Evolutionary conservation across 495 filamentous ascomycete species (phyloP).

Genomic region (Aspergillus sparsus): DNA sequence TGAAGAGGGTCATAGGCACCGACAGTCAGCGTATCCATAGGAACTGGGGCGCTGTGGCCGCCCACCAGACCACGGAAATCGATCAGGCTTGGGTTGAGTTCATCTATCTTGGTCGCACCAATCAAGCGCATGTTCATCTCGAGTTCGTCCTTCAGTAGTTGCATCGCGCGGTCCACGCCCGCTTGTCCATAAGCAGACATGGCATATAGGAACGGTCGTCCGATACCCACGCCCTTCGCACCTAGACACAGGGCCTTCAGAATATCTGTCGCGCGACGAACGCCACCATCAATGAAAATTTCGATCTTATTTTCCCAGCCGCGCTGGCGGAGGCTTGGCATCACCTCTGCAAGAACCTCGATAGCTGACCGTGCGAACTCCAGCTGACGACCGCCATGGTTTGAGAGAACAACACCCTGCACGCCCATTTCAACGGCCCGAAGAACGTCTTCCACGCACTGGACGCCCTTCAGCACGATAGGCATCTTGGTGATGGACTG

Average conservation of each 20-base stretch:
- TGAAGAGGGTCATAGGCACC: conserved; percentile 66
- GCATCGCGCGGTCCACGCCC: conserved; percentile 90
- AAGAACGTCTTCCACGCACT: conserved; percentile 92
- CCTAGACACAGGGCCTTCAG: conserved; percentile 94
- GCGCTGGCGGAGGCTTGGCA: conserved; percentile 84
- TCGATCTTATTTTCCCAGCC: conserved; percentile 85
- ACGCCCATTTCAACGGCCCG: conserved; percentile 79
- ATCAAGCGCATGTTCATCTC: conserved; percentile 98
- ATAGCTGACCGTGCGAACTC: conserved; percentile 90
- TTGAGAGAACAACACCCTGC: conserved; percentile 91
- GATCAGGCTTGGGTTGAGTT: conserved; percentile 76
- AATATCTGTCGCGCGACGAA: conserved; percentile 90
- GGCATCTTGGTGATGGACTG: conserved; percentile 90
- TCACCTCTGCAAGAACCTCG: conserved; percentile 92
- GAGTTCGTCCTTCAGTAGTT: conserved; percentile 96
- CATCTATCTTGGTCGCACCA: conserved; percentile 68
- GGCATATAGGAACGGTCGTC: conserved; percentile 90
- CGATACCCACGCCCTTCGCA: conserved; percentile 91
- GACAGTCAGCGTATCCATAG: conserved; percentile 67
- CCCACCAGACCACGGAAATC: conserved; percentile 69
- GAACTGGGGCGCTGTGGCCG: conserved; percentile 66
- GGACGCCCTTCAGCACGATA: conserved; percentile 94
- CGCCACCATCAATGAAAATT: conserved; percentile 87
- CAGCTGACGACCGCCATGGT: conserved; percentile 97
- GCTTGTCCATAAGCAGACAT: conserved; percentile 90